phyloP scores from a whole-genome alignment of 257 asterid genomes.

The Nicotiana knightiana region DNA sequence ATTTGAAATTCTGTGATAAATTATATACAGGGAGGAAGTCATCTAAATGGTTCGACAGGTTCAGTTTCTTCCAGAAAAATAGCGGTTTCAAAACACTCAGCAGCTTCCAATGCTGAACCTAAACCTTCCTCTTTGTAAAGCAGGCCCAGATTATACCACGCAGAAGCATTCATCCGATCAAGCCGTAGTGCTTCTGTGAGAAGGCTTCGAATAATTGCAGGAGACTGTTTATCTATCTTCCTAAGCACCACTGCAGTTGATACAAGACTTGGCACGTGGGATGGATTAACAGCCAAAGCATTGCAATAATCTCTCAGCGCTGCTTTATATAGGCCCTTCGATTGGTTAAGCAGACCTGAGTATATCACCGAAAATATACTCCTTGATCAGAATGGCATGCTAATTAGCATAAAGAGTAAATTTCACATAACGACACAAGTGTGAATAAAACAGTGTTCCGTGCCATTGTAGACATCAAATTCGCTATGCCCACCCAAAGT shows the following conservation, averaged over 20 bases:
- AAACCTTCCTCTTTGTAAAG: slow-evolving; percentile 56
- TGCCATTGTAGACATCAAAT: background rate
- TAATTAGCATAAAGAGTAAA: background rate
- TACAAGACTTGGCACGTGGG: slow-evolving; percentile 68
- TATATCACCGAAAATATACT: background rate
- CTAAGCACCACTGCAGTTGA: slow-evolving; percentile 54
- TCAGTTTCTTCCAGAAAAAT: slow-evolving; percentile 55
- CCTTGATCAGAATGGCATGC: background rate
- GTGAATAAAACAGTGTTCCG: background rate
- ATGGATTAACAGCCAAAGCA: slow-evolving; percentile 64
- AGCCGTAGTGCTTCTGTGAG: slow-evolving; percentile 66
- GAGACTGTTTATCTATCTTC: slow-evolving; percentile 36
- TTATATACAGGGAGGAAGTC: slow-evolving; percentile 13
- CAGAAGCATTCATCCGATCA: slow-evolving; percentile 56
- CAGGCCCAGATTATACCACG: slow-evolving; percentile 83
- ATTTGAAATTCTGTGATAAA: background rate
- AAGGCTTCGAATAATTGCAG: slow-evolving; percentile 46
- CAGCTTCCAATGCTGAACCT: slow-evolving; percentile 50
- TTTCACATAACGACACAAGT: background rate
- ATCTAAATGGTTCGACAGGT: slow-evolving; percentile 82
- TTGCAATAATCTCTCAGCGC: slow-evolving; percentile 49
- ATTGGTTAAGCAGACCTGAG: slow-evolving; percentile 80
- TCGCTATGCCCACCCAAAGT: background rate
- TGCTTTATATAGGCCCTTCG: slow-evolving; percentile 48
- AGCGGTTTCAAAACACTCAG: slow-evolving; percentile 84